Base-by-base conservation (phyloP, 495 filamentous ascomycete species). In the Aspergillus coremiiformis region DNA sequence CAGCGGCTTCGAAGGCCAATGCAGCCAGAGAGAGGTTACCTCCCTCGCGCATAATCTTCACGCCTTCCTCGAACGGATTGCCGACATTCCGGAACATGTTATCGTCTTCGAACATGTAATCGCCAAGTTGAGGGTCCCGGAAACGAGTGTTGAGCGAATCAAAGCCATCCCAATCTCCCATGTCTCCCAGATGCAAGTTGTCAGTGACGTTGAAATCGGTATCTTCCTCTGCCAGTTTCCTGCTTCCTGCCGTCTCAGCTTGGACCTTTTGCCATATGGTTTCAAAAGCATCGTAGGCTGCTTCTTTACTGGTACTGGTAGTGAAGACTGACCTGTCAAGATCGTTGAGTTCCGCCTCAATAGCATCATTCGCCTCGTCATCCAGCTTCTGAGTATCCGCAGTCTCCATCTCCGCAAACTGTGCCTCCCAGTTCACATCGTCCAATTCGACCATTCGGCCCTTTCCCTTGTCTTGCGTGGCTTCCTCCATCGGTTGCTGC, bases 1-100 rank as follows among this genome's bases (percentile, higher is more conserved):
- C 89, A 1, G 93, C 94, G 15, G 93, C 89, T 69, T 98, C 93
- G 57, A 98, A 98, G n/a, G 94, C 93, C 21, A 98, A 77, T 2
- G 94, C 90, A 17, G 93, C 93, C 15, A 97, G 77, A 14, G 90
- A 95, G 10, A 98, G 79, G 65, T 96, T 97, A 6, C 94, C 94
- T 30, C 90, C 90, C 57, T 89, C 86, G 20, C 84, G 80, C 78
- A 98, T 85, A 55, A 98, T 94, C 59, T 86, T 83, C 51, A 95
- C 77, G 39, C 93, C 93, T 66, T 97, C 90, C 27, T 86, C 83
- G 66, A 92, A 98, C 0, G 93, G 89, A 55, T 95, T 87, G 33
- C 65, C 70, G 37, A 88, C 73, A 35, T 81, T 78, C 56, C 81
- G 75, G 72, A 95, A 97, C 12, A 89, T 73, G 64, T 99, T 97